Evolutionary conservation across 1,139 yeast genomes (phyloP).

Genomic region (Trichomonascaceae sp.): DNA sequence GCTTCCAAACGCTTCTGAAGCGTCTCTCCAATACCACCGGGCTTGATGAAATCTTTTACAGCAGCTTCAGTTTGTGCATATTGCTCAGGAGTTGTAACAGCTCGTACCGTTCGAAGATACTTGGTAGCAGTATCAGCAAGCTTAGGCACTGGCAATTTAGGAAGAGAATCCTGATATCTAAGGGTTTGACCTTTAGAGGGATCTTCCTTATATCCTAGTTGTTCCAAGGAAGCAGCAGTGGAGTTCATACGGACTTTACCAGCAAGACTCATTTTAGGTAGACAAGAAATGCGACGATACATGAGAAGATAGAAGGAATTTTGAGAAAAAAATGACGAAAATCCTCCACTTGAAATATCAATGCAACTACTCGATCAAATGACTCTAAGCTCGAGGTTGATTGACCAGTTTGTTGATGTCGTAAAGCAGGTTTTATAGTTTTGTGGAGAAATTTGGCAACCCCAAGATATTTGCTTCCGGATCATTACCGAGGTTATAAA

Average conservation of each 20-base stretch:
- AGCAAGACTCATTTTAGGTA: slow-evolving; percentile 7
- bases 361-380: background rate
- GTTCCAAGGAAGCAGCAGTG: slow-evolving; percentile 27
- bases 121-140: slow-evolving; percentile 63
- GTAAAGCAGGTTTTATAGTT: background rate
- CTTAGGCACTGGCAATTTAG: slow-evolving; percentile 83
- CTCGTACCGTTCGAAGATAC: slow-evolving; percentile 68
- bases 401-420: background rate
- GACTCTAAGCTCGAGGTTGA: background rate
- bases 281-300: background rate
- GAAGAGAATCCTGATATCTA: slow-evolving; percentile 68
- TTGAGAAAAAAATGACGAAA: background rate
- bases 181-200: slow-evolving; percentile 60
- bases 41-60: slow-evolving; percentile 58
- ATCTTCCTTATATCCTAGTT: slow-evolving; percentile 31
- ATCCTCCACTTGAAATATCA: background rate
- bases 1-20: slow-evolving; percentile 62
- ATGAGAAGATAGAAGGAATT: background rate
- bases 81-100: slow-evolving; percentile 54
- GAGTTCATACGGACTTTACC: slow-evolving; percentile 24
- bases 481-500: background rate
- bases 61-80: slow-evolving; percentile 50
- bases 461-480: background rate
- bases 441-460: background rate
- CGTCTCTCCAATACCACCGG: slow-evolving; percentile 59